Evolutionary conservation across 2,329 filamentous ascomycete species (phyloP).

Genomic region (Pseudogymnoascus pannorum): DNA sequence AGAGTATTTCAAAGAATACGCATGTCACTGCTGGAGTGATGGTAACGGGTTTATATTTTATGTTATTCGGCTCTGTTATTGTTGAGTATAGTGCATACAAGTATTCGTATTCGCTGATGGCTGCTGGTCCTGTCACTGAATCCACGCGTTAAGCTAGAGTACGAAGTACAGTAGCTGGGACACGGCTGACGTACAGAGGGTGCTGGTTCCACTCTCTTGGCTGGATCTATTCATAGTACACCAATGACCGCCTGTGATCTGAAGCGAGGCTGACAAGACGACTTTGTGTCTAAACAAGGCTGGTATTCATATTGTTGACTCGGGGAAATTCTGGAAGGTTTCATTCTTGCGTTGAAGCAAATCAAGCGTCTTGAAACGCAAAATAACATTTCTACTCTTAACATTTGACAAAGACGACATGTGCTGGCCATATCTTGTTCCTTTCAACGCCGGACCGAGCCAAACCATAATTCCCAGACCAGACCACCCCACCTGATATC

Average conservation of each 20-base stretch:
- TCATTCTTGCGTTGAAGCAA: not conserved
- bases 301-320: not conserved
- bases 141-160: not conserved
- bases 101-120: slow-evolving; percentile 1
- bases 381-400: slow-evolving; percentile 5
- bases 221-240: not conserved
- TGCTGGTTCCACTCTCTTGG: not conserved
- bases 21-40: slow-evolving; percentile 1
- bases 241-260: not conserved
- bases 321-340: not conserved
- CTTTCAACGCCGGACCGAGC: not conserved
- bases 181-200: not conserved
- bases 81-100: not conserved
- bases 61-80: not conserved
- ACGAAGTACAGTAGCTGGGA: not conserved
- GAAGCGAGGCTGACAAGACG: not conserved
- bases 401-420: not conserved
- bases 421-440: slow-evolving; percentile 1
- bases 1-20: not conserved
- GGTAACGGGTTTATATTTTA: not conserved
- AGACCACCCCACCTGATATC: not conserved
- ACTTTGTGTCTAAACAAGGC: not conserved
- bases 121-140: not conserved
- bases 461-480: not conserved
- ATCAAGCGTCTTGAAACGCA: not conserved